Evolutionary conservation across 2,329 filamentous ascomycete species (phyloP).

Genomic region (Colletotrichum falcatum): DNA sequence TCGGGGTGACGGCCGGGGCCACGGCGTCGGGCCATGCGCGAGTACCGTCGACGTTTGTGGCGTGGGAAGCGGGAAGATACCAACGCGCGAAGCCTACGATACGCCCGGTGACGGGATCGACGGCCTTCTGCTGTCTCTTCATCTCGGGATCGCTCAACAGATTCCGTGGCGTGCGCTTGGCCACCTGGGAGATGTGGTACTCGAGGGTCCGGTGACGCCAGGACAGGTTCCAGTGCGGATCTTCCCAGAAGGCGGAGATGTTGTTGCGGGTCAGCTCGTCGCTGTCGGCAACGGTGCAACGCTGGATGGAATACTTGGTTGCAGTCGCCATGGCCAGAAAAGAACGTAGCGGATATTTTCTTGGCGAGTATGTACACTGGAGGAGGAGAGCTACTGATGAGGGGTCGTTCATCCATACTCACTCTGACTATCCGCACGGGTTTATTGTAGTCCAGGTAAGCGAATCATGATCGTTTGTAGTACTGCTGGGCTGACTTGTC

Average conservation of each 20-base stretch:
- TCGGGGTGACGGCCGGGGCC: neutral
- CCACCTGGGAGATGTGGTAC: slow-evolving; percentile 41
- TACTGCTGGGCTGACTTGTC: no score
- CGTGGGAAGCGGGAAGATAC: no score
- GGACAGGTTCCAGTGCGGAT: slow-evolving; percentile 40
- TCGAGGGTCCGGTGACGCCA: slow-evolving; percentile 43
- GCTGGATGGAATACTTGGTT: neutral
- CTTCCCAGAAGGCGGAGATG: slow-evolving; percentile 42
- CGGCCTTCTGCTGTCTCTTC: slow-evolving; percentile 5
- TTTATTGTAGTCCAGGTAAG: neutral
- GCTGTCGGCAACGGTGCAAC: slow-evolving; percentile 1
- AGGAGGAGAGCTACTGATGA: neutral
- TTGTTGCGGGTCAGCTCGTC: slow-evolving; percentile 41
- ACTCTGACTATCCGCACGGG: no score
- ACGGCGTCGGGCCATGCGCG: neutral
- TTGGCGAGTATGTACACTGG: neutral
- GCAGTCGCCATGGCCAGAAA: neutral
- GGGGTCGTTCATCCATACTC: no score
- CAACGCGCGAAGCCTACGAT: no score
- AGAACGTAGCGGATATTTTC: neutral
- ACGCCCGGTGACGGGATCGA: neutral
- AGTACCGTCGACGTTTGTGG: no score
- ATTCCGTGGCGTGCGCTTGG: slow-evolving; percentile 37
- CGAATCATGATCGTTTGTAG: no score
- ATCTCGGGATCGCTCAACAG: neutral